Evolutionary conservation across 768 basidiomycete genomes (phyloP).

Genomic region (Rubroboletus pulcherrimus): DNA sequence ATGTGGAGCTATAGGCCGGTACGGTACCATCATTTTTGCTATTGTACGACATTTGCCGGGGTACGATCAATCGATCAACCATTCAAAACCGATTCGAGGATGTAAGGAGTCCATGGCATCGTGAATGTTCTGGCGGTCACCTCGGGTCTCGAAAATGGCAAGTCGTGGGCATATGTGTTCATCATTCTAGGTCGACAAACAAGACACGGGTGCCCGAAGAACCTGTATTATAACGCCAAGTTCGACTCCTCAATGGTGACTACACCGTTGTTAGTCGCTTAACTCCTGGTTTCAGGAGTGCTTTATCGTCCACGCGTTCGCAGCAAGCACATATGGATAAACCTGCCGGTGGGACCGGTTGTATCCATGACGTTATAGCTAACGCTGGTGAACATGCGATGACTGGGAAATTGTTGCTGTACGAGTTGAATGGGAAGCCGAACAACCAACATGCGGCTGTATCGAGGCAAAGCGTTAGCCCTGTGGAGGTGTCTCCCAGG

Average conservation of each 20-base stretch:
- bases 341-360: background rate
- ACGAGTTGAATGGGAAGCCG: background rate
- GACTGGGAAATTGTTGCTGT: background rate
- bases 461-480: background rate
- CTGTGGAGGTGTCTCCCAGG: background rate
- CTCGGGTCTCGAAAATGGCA: background rate
- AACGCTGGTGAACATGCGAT: background rate
- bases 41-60: background rate
- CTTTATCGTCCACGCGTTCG: background rate
- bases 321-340: too few relatives aligned
- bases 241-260: background rate
- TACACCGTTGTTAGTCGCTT: background rate
- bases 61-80: background rate
- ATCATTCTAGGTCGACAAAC: background rate
- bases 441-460: background rate
- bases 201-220: background rate
- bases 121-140: background rate
- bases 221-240: background rate
- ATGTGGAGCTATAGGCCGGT: slow-evolving; percentile 16
- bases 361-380: background rate
- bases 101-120: background rate
- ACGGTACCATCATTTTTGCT: background rate
- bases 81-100: background rate
- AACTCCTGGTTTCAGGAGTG: background rate
- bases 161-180: background rate